These are phyloP conservation scores for Neurospora sp. DNA, from an alignment of 2,329 filamentous ascomycete species.

Conservation along the genomic window DNA sequence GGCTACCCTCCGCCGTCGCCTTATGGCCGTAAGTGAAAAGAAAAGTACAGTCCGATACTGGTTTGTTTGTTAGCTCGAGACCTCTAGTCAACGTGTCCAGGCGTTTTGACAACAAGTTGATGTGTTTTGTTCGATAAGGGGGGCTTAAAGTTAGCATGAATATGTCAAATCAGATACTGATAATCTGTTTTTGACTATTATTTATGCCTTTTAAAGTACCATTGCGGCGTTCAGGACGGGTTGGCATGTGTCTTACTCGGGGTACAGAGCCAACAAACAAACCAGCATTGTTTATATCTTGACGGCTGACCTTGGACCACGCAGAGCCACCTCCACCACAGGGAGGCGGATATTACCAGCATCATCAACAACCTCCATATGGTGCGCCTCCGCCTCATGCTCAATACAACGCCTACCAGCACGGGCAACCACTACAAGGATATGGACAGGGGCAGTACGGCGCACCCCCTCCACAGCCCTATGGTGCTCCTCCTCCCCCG, in stretches of 20 bases:
- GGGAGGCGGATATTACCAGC: conserved; percentile 21
- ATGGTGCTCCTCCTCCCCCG: conserved; percentile 4
- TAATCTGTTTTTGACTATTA: too few relatives aligned
- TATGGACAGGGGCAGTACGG: conserved; percentile 22
- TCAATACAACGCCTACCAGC: conserved; percentile 4
- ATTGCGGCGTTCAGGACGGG: too few relatives aligned
- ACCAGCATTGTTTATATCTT: too few relatives aligned
- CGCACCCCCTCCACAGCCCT: conserved; percentile 21
- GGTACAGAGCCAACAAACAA: too few relatives aligned
- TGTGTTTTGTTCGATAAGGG: too few relatives aligned
- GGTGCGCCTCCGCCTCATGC: conserved; percentile 10
- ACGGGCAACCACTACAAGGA: conserved; percentile 7
- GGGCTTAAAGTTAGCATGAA: too few relatives aligned
- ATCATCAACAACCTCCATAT: conserved; percentile 13
- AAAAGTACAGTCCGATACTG: background rate
- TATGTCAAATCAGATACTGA: too few relatives aligned
- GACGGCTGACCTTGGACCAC: conserved; percentile 1
- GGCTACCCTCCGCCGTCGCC: conserved; percentile 19
- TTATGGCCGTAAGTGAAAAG: conserved; percentile 24
- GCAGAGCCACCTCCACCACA: conserved; percentile 19
- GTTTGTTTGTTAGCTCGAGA: too few relatives aligned
- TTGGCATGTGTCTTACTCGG: too few relatives aligned
- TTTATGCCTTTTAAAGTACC: too few relatives aligned
- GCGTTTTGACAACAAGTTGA: too few relatives aligned
- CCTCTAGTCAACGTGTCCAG: too few relatives aligned